These are phyloP conservation scores for Fistulifera pelliculosa DNA, from an alignment of 108 stramenopile species.

Conservation along the genomic window DNA sequence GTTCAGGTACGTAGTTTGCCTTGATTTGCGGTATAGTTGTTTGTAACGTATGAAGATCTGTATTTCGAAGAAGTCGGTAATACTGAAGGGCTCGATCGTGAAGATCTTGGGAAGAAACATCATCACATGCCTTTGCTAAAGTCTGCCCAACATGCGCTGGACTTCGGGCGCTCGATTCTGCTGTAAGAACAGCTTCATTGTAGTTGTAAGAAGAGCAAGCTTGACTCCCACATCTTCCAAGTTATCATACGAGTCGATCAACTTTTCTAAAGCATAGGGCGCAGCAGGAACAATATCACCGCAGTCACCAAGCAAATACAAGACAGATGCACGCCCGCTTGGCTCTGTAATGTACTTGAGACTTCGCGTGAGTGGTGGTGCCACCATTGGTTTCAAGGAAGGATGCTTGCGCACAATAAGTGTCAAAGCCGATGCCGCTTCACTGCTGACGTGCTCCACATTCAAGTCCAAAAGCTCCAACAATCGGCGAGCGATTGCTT, in stretches of 20 bases:
- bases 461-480: conserved; percentile 86
- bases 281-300: conserved; percentile 86
- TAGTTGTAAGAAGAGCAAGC: conserved; percentile 83
- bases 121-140: conserved; percentile 87
- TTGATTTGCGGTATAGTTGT: conserved; percentile 20
- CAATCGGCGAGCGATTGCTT: conserved; percentile 77
- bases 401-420: conserved; percentile 81
- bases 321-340: conserved; percentile 84
- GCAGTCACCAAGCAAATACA: conserved; percentile 97
- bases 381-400: conserved; percentile 50
- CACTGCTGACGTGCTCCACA: conserved; percentile 70
- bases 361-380: conserved; percentile 77
- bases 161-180: conserved; percentile 88
- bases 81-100: conserved; percentile 97
- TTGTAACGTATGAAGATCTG: conserved; percentile 61
- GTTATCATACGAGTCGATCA: conserved; percentile 73
- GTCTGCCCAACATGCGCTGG: conserved; percentile 91
- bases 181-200: conserved; percentile 92
- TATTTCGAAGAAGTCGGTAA: conserved; percentile 84
- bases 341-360: conserved; percentile 72
- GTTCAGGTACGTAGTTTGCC: conserved; percentile 4
- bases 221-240: conserved; percentile 64
- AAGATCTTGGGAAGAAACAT: conserved; percentile 86
- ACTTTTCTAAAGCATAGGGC: conserved; percentile 95
- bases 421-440: conserved; percentile 78